phyloP scores from a whole-genome alignment of 169 alveolate genomes.

The Sarcocystis neurona region DNA sequence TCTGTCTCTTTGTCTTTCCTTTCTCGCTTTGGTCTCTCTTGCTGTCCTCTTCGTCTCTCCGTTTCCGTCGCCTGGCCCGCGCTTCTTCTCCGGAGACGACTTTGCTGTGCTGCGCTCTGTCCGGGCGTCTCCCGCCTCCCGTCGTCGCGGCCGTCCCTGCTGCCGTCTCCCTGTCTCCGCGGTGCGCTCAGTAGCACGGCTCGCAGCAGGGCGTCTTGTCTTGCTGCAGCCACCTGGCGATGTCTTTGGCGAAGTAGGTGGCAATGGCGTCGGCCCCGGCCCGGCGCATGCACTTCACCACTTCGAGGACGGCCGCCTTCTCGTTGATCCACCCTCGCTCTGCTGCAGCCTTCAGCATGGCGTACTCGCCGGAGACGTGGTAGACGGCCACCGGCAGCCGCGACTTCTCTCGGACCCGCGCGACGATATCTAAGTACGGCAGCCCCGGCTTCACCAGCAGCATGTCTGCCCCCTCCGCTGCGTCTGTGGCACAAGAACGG shows the following conservation, averaged over 20 bases:
- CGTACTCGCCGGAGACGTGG: conserved; percentile 84
- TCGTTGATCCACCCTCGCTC: conserved; percentile 76
- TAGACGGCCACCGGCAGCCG: conserved; percentile 75
- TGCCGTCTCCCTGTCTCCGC: no score
- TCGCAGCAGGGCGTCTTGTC: conserved; percentile 63
- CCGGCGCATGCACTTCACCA: conserved; percentile 80
- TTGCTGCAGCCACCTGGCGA: conserved; percentile 74
- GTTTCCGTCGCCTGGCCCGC: no score
- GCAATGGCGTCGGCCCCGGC: conserved; percentile 89
- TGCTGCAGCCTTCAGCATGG: conserved; percentile 81
- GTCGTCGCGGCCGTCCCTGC: no score
- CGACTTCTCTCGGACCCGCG: conserved; percentile 69
- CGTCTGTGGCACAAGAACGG: conserved; percentile 64
- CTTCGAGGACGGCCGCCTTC: conserved; percentile 82
- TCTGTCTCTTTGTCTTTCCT: no score
- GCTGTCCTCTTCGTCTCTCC: no score
- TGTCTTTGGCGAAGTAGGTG: conserved; percentile 80
- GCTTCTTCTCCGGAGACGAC: no score
- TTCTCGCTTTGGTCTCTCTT: no score
- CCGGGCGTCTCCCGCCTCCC: no score
- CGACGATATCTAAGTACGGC: conserved; percentile 77
- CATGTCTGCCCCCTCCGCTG: conserved; percentile 83
- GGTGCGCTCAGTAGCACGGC: conserved; percentile 40
- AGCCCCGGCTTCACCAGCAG: conserved; percentile 83
- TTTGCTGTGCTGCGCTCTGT: no score